Conservation (phyloP, 2,329 filamentous ascomycete genomes). For the Xylariaceae sp. region DNA sequence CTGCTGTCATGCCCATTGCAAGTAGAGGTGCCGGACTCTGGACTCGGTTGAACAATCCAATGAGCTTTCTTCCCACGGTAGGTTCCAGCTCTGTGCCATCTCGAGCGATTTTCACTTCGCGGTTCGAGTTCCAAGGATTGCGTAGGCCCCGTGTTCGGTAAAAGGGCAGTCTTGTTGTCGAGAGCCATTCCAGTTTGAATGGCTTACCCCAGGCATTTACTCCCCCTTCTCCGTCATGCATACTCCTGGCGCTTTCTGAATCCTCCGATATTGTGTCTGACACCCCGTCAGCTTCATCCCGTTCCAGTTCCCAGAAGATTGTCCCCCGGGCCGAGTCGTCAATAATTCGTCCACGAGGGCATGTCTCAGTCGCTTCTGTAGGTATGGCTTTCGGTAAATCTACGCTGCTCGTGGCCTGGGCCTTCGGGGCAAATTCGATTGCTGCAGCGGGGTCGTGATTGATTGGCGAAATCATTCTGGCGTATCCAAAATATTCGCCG, state of each 20-base stretch:
- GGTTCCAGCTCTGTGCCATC: conserved; percentile 95
- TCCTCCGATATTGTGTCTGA: conserved; percentile 42
- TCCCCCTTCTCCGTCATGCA: conserved; percentile 50
- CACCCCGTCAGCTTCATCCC: conserved; percentile 56
- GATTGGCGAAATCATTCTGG: conserved; percentile 86
- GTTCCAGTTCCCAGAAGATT: conserved; percentile 92
- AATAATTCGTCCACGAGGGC: conserved; percentile 85
- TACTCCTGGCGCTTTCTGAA: conserved; percentile 41
- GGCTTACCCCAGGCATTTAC: conserved; percentile 85
- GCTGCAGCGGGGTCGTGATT: conserved; percentile 75
- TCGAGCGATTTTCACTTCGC: conserved; percentile 94
- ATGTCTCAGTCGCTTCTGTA: conserved; percentile 78
- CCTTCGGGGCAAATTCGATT: conserved; percentile 72
- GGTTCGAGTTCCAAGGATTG: conserved; percentile 94
- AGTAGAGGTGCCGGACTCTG: conserved; percentile 48
- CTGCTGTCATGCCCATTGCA: conserved; percentile 42
- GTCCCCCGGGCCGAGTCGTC: conserved; percentile 93
- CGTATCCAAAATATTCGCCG: conserved; percentile 95
- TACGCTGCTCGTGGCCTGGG: conserved; percentile 62
- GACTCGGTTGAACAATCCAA: conserved; percentile 76
- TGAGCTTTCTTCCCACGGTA: conserved; percentile 74
- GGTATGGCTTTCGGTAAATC: conserved; percentile 81
- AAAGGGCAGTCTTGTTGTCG: conserved; percentile 82
- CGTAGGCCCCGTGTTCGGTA: conserved; percentile 85
- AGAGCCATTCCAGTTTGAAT: conserved; percentile 90